These are phyloP conservation scores for Backusella morwellensis DNA, from an alignment of 192 early-diverging fungal species.

Conservation along the genomic window DNA sequence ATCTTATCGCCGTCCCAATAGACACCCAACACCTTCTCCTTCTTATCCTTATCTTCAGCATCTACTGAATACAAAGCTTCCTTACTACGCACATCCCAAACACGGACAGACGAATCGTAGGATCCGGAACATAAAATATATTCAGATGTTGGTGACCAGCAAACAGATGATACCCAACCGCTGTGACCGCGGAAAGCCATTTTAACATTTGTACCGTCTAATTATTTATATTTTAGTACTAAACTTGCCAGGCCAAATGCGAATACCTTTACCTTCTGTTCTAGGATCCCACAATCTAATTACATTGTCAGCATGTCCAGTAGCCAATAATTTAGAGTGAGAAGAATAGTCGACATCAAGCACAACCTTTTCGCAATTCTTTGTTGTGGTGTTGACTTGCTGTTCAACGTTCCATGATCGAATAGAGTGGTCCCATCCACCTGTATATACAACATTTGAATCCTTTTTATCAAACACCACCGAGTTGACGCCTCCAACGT, in stretches of 20 bases:
- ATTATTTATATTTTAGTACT: background rate
- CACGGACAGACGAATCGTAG: constrained; percentile 82
- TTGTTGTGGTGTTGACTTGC: constrained; percentile 70
- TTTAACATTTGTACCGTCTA: constrained; percentile 76
- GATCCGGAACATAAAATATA: constrained; percentile 81
- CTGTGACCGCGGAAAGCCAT: constrained; percentile 73
- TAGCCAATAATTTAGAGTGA: constrained; percentile 70
- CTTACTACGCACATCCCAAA: constrained; percentile 95
- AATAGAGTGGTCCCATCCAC: constrained; percentile 93
- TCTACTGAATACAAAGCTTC: constrained; percentile 77
- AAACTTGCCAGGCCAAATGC: too few species aligned
- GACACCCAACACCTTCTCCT: constrained; percentile 69
- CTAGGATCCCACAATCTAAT: constrained; percentile 93
- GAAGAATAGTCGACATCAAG: constrained; percentile 71
- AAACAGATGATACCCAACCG: constrained; percentile 82
- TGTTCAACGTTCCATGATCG: constrained; percentile 87
- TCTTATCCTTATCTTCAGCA: constrained; percentile 35
- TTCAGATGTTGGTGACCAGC: constrained; percentile 76
- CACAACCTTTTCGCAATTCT: constrained; percentile 88
- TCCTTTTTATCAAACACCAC: constrained; percentile 67
- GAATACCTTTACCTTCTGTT: constrained; percentile 45
- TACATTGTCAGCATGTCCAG: constrained; percentile 83
- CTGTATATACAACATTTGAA: constrained; percentile 71
- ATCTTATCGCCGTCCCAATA: constrained; percentile 66
- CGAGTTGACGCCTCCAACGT: constrained; percentile 74